A percentile compares a stretch with the other conserved stretches of the same genome.
phyloP scores from a whole-genome alignment of 768 basidiomycete genomes.

The Amylocystis lapponica region DNA sequence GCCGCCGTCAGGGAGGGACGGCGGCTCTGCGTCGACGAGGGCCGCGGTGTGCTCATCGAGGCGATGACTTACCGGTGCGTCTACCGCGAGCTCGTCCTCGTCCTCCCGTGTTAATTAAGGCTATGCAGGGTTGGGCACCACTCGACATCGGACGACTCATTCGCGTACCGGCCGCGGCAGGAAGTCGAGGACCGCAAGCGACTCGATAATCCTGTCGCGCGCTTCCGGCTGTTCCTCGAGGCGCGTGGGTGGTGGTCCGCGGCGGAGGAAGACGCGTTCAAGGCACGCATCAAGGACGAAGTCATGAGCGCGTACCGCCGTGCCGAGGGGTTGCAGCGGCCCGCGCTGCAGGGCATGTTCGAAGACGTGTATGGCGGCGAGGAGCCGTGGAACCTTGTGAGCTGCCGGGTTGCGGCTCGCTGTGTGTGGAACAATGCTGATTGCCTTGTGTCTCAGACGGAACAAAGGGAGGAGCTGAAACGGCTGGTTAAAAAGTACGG shows the following conservation, averaged over 20 bases:
- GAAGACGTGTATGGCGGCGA: slow-evolving; percentile 85
- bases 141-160: slow-evolving; percentile 93
- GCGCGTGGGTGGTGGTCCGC: slow-evolving; percentile 80
- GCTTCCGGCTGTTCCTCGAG: slow-evolving; percentile 84
- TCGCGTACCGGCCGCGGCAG: slow-evolving; percentile 82
- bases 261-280: slow-evolving; percentile 66
- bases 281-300: slow-evolving; percentile 59
- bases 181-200: slow-evolving; percentile 92
- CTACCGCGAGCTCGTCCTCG: not conserved
- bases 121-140: slow-evolving; percentile 78
- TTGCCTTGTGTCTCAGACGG: slow-evolving; percentile 42
- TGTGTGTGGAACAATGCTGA: slow-evolving; percentile 1
- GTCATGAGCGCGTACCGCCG: slow-evolving; percentile 75
- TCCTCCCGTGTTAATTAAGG: not conserved
- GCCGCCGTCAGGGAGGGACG: slow-evolving; percentile 68
- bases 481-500: slow-evolving; percentile 81
- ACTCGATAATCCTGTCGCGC: slow-evolving; percentile 82
- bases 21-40: slow-evolving; percentile 64
- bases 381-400: slow-evolving; percentile 77
- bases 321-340: slow-evolving; percentile 64
- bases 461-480: slow-evolving; percentile 77
- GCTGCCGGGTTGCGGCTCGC: slow-evolving; percentile 24
- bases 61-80: slow-evolving; percentile 85
- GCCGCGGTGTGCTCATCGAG: slow-evolving; percentile 79
- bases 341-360: slow-evolving; percentile 76